These are phyloP conservation scores for Achaetomium macrosporum DNA, from an alignment of 2,329 filamentous ascomycete genomes.

Conservation along the genomic window DNA sequence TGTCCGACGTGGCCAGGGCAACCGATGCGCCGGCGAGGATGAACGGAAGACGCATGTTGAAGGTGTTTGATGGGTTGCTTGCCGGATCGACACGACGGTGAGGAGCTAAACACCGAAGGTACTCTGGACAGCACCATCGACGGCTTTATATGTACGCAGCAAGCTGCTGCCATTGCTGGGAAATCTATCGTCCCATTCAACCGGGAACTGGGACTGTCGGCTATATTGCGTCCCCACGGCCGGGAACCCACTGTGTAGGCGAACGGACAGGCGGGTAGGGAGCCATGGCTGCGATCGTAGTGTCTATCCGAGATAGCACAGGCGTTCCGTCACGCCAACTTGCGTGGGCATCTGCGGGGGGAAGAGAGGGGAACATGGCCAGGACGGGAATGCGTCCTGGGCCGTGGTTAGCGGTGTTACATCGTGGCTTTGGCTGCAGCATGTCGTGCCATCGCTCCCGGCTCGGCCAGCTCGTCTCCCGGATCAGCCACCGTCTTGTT, in stretches of 20 bases:
- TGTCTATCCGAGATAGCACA: background rate
- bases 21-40: constrained; percentile 21
- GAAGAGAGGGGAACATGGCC: background rate
- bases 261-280: background rate
- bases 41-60: constrained; percentile 20
- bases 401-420: constrained; percentile 8
- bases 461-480: background rate
- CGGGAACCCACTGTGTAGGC: background rate
- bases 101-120: background rate
- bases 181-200: constrained; percentile 24
- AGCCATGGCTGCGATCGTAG: background rate
- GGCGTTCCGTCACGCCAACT: background rate
- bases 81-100: background rate
- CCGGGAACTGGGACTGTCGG: constrained; percentile 24
- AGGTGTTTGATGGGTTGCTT: background rate
- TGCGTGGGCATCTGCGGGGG: background rate
- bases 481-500: background rate
- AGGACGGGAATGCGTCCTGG: background rate
- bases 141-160: background rate
- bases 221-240: constrained; percentile 21
- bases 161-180: constrained; percentile 5
- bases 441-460: background rate
- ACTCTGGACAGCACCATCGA: background rate
- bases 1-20: constrained; percentile 14
- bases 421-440: constrained; percentile 10